These are phyloP conservation scores for Amauroascus verrucosus DNA, from an alignment of 2,329 filamentous ascomycete species.

Conservation along the genomic window DNA sequence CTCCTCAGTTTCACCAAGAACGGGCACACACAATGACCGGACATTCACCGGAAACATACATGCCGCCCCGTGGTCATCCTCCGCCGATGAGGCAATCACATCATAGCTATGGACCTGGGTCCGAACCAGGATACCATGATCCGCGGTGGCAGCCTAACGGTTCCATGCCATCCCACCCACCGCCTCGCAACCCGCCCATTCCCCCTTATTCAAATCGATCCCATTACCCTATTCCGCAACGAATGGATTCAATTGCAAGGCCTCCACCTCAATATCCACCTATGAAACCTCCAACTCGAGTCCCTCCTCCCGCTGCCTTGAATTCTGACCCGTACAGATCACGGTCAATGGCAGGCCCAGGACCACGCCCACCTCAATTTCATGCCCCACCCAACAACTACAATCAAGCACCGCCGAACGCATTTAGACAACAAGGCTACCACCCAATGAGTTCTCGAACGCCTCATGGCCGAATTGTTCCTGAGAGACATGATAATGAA, in stretches of 20 bases:
- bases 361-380: slow-evolving; percentile 54
- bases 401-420: slow-evolving; percentile 58
- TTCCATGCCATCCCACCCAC: slow-evolving; percentile 19
- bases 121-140: slow-evolving; percentile 33
- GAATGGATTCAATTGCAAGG: slow-evolving; percentile 53
- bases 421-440: slow-evolving; percentile 70
- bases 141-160: slow-evolving; percentile 28
- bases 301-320: slow-evolving; percentile 58
- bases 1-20: slow-evolving; percentile 51
- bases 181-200: slow-evolving; percentile 18
- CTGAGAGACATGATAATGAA: slow-evolving; percentile 85
- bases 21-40: slow-evolving; percentile 72
- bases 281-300: slow-evolving; percentile 49
- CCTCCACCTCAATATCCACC: slow-evolving; percentile 45
- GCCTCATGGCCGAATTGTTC: slow-evolving; percentile 80
- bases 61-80: slow-evolving; percentile 26
- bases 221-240: slow-evolving; percentile 62
- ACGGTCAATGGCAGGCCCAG: slow-evolving; percentile 74
- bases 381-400: slow-evolving; percentile 51
- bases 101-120: slow-evolving; percentile 35
- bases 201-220: slow-evolving; percentile 55
- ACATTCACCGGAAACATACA: slow-evolving; percentile 35
- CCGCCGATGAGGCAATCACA: slow-evolving; percentile 36
- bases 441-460: slow-evolving; percentile 60
- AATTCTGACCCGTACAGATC: slow-evolving; percentile 81